Percentiles rank a stretch among this genome's conserved stretches.
Conservation (phyloP, 768 basidiomycete genomes). For the Ramaria sp. region DNA sequence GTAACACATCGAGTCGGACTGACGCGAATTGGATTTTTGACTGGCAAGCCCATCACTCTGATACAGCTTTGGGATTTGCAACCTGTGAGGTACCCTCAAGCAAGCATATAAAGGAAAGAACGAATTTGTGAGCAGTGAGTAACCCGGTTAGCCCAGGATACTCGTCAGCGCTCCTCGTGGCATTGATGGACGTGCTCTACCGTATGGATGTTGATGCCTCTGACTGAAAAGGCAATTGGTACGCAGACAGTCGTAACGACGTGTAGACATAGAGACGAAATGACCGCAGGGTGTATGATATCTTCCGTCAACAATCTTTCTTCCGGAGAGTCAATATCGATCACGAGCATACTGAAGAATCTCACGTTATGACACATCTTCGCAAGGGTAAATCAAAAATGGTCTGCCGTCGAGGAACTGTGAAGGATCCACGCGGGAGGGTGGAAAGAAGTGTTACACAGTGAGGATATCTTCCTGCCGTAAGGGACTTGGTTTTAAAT, state of each 20-base stretch:
- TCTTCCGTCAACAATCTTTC: constrained; percentile 66
- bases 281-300: constrained; percentile 61
- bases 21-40: constrained; percentile 62
- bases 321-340: not conserved
- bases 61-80: constrained; percentile 27
- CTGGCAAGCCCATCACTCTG: constrained; percentile 57
- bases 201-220: constrained; percentile 46
- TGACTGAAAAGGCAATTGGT: constrained; percentile 61
- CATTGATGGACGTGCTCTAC: constrained; percentile 21
- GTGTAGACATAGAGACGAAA: constrained; percentile 64
- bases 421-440: not conserved
- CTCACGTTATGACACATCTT: constrained; percentile 70
- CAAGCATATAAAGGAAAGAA: not conserved
- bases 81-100: constrained; percentile 4
- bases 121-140: not conserved
- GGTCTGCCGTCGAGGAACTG: not conserved
- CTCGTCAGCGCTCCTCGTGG: constrained; percentile 20
- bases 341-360: constrained; percentile 7
- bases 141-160: constrained; percentile 35
- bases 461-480: not conserved
- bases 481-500: not conserved
- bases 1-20: constrained; percentile 37
- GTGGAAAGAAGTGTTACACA: not conserved
- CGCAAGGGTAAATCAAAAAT: not conserved
- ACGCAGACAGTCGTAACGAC: constrained; percentile 52